Conservation (phyloP, 2,329 filamentous ascomycete species). For the Xylaria sp. region DNA sequence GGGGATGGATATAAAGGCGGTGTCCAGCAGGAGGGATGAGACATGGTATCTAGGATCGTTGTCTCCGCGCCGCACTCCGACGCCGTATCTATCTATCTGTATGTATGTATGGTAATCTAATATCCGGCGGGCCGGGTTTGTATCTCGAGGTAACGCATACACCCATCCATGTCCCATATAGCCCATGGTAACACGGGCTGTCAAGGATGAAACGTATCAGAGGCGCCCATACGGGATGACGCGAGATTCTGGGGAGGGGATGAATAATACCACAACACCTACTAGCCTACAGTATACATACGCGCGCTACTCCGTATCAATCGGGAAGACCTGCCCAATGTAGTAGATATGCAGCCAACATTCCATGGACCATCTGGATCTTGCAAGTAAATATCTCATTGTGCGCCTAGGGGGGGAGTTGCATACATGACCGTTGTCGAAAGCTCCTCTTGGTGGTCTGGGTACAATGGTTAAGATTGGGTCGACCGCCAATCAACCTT, state of each 20-base stretch:
- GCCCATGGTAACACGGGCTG: not conserved
- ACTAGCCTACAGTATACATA: no score
- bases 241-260: no score
- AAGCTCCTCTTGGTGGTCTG: not conserved
- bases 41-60: not conserved
- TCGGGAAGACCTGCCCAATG: constrained; percentile 23
- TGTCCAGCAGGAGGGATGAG: constrained; percentile 1
- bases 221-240: constrained; percentile 4
- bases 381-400: not conserved
- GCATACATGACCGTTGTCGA: not conserved
- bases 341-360: not conserved
- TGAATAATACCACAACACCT: constrained; percentile 5
- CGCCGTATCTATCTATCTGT: constrained; percentile 11
- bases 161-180: not conserved
- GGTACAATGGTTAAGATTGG: constrained; percentile 2
- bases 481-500: not conserved
- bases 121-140: constrained; percentile 21
- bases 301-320: constrained; percentile 2
- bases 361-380: not conserved
- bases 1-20: not conserved
- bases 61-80: constrained; percentile 7
- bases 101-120: not conserved
- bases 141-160: constrained; percentile 3
- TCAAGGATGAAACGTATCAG: constrained; percentile 22
- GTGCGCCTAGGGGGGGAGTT: constrained; percentile 11